Evolutionary conservation across 352 stramenopile genomes (phyloP).

Genomic region (Thraustochytrium sp.): DNA sequence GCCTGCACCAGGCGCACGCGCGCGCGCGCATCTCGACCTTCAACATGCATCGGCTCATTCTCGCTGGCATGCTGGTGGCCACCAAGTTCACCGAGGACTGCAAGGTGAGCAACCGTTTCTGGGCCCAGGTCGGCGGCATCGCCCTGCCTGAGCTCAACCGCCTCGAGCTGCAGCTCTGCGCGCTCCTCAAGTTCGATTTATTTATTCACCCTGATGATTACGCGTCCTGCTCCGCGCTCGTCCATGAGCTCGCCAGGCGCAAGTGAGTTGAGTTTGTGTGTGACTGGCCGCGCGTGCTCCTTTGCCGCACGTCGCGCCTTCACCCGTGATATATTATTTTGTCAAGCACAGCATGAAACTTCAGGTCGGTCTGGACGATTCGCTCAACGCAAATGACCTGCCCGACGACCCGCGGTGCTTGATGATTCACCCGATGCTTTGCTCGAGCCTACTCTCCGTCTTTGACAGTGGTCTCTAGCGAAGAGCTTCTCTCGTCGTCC

Average conservation of each 20-base stretch:
- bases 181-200: conserved; percentile 35
- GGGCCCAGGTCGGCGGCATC: conserved; percentile 34
- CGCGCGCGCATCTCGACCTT: neutral
- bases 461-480: no score
- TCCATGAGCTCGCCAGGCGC: neutral
- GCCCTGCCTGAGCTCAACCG: conserved; percentile 35
- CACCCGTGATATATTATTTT: no score
- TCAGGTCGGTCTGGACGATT: no score
- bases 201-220: conserved; percentile 37
- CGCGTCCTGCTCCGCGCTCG: neutral
- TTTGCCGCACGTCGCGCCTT: no score
- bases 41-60: conserved; percentile 37
- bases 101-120: conserved; percentile 22
- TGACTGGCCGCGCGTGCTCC: no score
- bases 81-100: conserved; percentile 37
- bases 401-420: no score
- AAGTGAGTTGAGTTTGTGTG: no score
- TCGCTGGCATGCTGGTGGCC: conserved; percentile 17
- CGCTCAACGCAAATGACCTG: no score
- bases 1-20: neutral
- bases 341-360: no score
- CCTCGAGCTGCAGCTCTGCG: conserved; percentile 23
- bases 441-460: no score
- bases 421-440: no score
- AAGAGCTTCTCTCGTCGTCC: no score